Percentiles rank a stretch among this genome's conserved stretches.
phyloP scores from a whole-genome alignment of 768 basidiomycete genomes.

The Gymnopilus dilepis region DNA sequence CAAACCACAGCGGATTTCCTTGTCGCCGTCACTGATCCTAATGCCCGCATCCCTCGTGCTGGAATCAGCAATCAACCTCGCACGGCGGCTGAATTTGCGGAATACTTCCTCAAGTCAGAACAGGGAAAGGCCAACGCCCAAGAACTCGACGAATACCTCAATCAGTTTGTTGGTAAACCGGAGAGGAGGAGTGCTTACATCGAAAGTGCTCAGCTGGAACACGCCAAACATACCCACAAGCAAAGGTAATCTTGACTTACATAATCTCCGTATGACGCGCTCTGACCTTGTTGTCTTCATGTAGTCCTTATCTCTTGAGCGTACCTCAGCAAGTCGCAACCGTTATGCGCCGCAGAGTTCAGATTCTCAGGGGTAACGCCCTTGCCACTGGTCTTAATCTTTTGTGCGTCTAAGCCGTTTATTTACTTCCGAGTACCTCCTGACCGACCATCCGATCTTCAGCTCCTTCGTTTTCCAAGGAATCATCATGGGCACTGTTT shows the following conservation, averaged over 20 bases:
- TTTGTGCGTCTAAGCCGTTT: slow-evolving; percentile 27
- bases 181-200: slow-evolving; percentile 49
- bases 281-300: neutral
- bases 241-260: slow-evolving; percentile 29
- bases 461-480: slow-evolving; percentile 60
- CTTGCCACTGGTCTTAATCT: slow-evolving; percentile 41
- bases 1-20: slow-evolving; percentile 73
- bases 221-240: slow-evolving; percentile 48
- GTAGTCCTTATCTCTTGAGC: slow-evolving; percentile 51
- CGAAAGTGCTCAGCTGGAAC: slow-evolving; percentile 54
- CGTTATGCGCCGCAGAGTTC: slow-evolving; percentile 49
- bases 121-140: slow-evolving; percentile 45
- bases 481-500: slow-evolving; percentile 66
- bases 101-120: slow-evolving; percentile 47
- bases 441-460: neutral
- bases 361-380: slow-evolving; percentile 48
- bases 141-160: slow-evolving; percentile 52
- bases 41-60: slow-evolving; percentile 54
- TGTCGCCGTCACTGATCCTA: slow-evolving; percentile 65
- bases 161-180: slow-evolving; percentile 48
- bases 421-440: neutral
- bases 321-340: slow-evolving; percentile 50
- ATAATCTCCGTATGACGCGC: neutral
- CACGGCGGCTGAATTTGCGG: slow-evolving; percentile 62
- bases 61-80: slow-evolving; percentile 51